phyloP scores from a whole-genome alignment of 2,329 filamentous ascomycete species.

The Fusarium sulawesiense region DNA sequence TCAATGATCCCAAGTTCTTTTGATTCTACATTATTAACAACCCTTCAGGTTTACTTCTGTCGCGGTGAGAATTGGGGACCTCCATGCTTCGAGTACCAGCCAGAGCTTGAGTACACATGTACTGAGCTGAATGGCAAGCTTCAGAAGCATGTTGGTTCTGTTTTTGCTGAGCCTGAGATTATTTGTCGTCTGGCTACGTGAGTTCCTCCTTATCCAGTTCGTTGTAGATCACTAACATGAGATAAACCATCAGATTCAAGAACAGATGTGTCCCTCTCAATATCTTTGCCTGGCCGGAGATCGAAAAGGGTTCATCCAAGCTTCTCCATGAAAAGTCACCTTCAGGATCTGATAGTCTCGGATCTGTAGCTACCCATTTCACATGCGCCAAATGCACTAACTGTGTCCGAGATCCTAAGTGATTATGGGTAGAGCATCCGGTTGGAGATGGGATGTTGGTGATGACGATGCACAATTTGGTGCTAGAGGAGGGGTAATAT shows the following conservation, averaged over 20 bases:
- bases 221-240: conserved; percentile 10
- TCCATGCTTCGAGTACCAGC: conserved; percentile 41
- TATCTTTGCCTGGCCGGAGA: conserved; percentile 45
- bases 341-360: conserved; percentile 26
- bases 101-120: conserved; percentile 43
- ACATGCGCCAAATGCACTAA: conserved; percentile 43
- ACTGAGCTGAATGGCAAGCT: conserved; percentile 35
- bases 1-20: too few relatives aligned
- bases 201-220: not conserved
- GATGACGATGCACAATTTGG: not conserved
- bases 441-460: not conserved
- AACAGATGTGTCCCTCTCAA: conserved; percentile 30
- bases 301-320: conserved; percentile 35
- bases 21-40: conserved; percentile 6
- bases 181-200: conserved; percentile 44
- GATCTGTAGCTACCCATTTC: conserved; percentile 41
- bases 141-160: conserved; percentile 41
- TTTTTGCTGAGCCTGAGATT: conserved; percentile 41
- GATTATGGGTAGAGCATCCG: not conserved
- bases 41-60: conserved; percentile 43
- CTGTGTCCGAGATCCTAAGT: conserved; percentile 25
- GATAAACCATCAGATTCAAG: conserved; percentile 11
- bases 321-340: conserved; percentile 34
- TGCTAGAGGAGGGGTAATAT: not conserved
- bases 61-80: conserved; percentile 44